Percentiles rank a stretch among this genome's conserved stretches.
phyloP scores from a whole-genome alignment of 257 asterid species.

The Echites panduratus region DNA sequence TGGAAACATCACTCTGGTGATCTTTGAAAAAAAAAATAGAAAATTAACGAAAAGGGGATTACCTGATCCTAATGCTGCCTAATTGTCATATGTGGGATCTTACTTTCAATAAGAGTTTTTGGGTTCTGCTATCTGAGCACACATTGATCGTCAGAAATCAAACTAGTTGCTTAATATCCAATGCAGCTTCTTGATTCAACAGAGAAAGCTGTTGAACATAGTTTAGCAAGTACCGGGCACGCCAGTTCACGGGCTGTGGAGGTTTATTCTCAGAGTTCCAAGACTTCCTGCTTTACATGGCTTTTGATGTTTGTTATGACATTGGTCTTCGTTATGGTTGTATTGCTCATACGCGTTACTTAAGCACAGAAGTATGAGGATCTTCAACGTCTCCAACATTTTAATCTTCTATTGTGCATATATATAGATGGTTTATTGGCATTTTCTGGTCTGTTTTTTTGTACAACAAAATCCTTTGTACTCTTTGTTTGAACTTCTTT shows the following conservation, averaged over 20 bases:
- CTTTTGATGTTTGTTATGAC: conserved; percentile 64
- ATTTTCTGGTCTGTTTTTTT: neutral
- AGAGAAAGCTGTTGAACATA: conserved; percentile 80
- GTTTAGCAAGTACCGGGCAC: conserved; percentile 80
- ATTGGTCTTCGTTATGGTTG: conserved; percentile 69
- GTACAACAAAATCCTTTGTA: neutral
- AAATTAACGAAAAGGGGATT: too few species aligned
- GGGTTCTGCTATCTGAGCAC: neutral
- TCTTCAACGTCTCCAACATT: neutral
- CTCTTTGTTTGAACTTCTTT: neutral
- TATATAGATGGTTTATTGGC: neutral
- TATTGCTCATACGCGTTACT: conserved; percentile 77
- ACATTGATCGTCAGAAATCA: neutral
- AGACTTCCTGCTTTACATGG: conserved; percentile 79
- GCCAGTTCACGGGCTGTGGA: conserved; percentile 63
- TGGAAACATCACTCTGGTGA: neutral
- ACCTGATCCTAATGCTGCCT: too few species aligned
- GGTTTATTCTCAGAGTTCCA: conserved; percentile 59
- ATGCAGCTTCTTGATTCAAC: conserved; percentile 84
- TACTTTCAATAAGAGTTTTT: neutral
- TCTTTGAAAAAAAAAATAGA: too few species aligned
- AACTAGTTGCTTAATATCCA: neutral
- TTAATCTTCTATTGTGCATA: neutral
- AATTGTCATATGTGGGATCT: neutral
- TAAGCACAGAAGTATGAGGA: conserved; percentile 6